These are phyloP conservation scores for Pythium dissimile DNA, from an alignment of 352 stramenopile species.

Conservation along the genomic window DNA sequence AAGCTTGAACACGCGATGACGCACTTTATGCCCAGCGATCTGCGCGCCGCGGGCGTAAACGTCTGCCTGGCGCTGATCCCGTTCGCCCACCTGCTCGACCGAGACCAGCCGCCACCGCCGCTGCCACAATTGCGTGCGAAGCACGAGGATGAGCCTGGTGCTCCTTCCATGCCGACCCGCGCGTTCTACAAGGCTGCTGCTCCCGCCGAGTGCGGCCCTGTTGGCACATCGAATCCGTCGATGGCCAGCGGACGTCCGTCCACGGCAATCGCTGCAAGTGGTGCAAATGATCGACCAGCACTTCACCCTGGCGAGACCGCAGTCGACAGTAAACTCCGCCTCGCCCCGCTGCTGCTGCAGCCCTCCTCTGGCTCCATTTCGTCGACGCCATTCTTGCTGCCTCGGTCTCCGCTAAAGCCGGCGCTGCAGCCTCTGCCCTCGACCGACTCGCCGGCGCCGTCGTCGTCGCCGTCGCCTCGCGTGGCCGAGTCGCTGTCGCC, in stretches of 20 bases:
- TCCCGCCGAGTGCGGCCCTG: no score
- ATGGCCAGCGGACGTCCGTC: no score
- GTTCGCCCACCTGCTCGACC: conserved; percentile 53
- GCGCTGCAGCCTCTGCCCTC: neutral
- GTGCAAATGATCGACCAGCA: neutral
- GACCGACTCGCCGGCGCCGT: neutral
- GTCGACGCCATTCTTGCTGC: conserved; percentile 1
- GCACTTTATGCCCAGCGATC: conserved; percentile 57
- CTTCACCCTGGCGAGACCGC: neutral
- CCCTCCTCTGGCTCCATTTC: neutral
- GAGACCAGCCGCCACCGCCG: conserved; percentile 25
- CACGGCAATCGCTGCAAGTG: no score
- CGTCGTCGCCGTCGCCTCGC: neutral
- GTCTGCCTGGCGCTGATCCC: conserved; percentile 56
- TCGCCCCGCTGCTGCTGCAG: conserved; percentile 4
- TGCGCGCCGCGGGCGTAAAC: conserved; percentile 42
- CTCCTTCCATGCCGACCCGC: neutral
- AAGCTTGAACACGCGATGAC: conserved; percentile 1
- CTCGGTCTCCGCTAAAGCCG: neutral
- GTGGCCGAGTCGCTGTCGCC: neutral
- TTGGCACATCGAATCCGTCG: no score
- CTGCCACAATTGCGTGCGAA: neutral
- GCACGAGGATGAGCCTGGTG: neutral
- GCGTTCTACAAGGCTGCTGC: no score
- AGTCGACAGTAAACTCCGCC: conserved; percentile 9